Base-by-base conservation (phyloP, 169 alveolate genomes). In the Cryptosporidium meleagridis region DNA sequence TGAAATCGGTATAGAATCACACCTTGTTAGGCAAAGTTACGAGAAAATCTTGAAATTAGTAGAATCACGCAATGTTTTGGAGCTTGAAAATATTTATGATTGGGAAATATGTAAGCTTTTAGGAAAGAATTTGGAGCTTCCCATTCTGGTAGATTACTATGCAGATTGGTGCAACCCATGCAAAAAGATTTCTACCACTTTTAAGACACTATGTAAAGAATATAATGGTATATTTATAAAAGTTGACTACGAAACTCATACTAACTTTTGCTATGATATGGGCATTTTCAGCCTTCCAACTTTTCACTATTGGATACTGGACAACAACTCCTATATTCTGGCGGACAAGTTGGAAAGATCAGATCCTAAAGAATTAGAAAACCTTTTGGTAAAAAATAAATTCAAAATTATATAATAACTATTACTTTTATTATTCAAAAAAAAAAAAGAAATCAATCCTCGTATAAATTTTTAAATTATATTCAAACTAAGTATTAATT, bases 161-260 rank as follows among this genome's bases (percentile, higher is more conserved):
- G 75, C 80, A n/a, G 75, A 58, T 21, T 80, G 89, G 89, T 80
- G 89, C 12, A 41, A 45, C 29, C 89, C 89, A 41, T 80, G 89
- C 80, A 80, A 80, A 80, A 65, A 58, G 18, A 80, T 65, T 8
- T 80, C 67, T 18, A 75, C 73, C 16, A 80, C 18, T 3, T 80
- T 44, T 45, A 45, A 35, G 6, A 31, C 4, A 6, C 35, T 61
- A n/a, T 44, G 80, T 37, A 62, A 65, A 31, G 48, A 80, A 39
- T 80, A 62, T 29, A 31, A 80, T 6, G 89, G 80, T 14, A 80
- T 80, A 23, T 80, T 80, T 65, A 39, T 65, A 7, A 80, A 80
- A 33, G 55, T 59, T 58, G 29, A 80, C 51, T 59, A 31, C 21
- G 89, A 80, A 14, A 31, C 62, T 16, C 52, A 45, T 29, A 21